Base-by-base conservation (phyloP, 345 rosid genomes). In the Noccaea bulbosa region DNA sequence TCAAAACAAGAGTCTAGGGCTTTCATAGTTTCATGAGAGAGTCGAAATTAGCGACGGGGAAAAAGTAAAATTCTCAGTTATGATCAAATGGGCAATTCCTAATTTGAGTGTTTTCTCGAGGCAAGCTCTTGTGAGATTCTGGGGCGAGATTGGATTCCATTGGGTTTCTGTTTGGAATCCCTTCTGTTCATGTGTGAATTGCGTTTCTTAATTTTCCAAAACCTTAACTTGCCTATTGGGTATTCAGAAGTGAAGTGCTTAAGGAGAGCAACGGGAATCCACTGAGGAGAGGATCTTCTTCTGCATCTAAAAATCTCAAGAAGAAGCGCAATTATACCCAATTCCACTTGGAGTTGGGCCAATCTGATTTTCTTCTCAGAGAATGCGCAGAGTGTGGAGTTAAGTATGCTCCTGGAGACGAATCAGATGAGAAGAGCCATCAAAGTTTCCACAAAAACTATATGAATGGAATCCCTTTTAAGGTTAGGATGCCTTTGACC, bases 301-400 rank as follows among this genome's bases (percentile, higher is more conserved):
- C 7, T 17, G 73, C 48, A 14, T 66, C 83, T 17, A 77, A 71
- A 60, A 58, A 33, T 22, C 78, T 85, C n/a, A 83, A 84, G 62
- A 88, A 79, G 82, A 94, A 85, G 74, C 88, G 99, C 52, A 88
- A 79, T 67, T 89, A 89, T 70, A 88, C 90, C 3, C 97, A 89
- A 79, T 66, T 89, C 17, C 86, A 91, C 83, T 74, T 91, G 68
- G 96, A 94, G 32, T 69, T 91, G 17, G 98, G 96, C 17, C 98
- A 94, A 70, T 83, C 96, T 46, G 95, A 94, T 85, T 91, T 94
- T 75, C 85, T 85, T 71, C 83, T 94, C 53, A 87, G 77, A 2
- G 65, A 77, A 2, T 94, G 99, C 65, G 48, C 74, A 6, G 59
- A 65, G 0, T 89, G 98, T 49, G 92, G 92, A 33, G 33, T 70